Evolutionary conservation across 306 rosid genomes (phyloP).

Genomic region (Phaseolus lunatus): DNA sequence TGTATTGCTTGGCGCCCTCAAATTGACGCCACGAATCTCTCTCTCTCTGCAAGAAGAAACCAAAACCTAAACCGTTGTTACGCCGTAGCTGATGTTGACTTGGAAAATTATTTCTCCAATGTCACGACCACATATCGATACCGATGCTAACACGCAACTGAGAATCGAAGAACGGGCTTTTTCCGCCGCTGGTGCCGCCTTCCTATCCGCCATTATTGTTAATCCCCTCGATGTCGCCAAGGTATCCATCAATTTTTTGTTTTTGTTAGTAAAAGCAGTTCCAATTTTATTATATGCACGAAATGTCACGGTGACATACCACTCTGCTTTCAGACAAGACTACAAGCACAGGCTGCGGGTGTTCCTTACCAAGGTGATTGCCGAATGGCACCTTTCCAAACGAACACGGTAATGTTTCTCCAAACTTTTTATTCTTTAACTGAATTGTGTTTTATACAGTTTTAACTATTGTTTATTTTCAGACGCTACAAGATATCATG

Average conservation of each 20-base stretch:
- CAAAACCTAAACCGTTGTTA: background rate
- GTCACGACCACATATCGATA: constrained; percentile 26
- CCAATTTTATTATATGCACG: background rate
- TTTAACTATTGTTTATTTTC: constrained; percentile 11
- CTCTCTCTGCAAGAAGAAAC: background rate
- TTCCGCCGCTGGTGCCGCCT: constrained; percentile 87
- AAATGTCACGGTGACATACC: background rate
- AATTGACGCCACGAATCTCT: constrained; percentile 68
- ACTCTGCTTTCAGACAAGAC: constrained; percentile 66
- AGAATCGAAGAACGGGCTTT: constrained; percentile 66
- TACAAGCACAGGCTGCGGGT: constrained; percentile 98
- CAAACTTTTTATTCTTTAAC: background rate
- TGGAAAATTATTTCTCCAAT: constrained; percentile 48
- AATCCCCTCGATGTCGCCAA: constrained; percentile 96
- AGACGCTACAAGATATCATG: constrained; percentile 61
- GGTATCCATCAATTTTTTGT: constrained; percentile 37
- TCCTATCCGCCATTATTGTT: constrained; percentile 79
- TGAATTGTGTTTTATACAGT: background rate
- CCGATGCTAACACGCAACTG: constrained; percentile 57
- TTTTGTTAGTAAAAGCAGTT: background rate
- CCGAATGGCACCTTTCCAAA: constrained; percentile 52
- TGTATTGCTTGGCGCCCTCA: constrained; percentile 58
- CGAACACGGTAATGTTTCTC: constrained; percentile 56
- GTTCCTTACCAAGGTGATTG: constrained; percentile 72
- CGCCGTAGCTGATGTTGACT: constrained; percentile 52